Percentiles rank a stretch among this genome's conserved stretches.
phyloP scores from a whole-genome alignment of 495 filamentous ascomycete species.

The Neurospora sp. region DNA sequence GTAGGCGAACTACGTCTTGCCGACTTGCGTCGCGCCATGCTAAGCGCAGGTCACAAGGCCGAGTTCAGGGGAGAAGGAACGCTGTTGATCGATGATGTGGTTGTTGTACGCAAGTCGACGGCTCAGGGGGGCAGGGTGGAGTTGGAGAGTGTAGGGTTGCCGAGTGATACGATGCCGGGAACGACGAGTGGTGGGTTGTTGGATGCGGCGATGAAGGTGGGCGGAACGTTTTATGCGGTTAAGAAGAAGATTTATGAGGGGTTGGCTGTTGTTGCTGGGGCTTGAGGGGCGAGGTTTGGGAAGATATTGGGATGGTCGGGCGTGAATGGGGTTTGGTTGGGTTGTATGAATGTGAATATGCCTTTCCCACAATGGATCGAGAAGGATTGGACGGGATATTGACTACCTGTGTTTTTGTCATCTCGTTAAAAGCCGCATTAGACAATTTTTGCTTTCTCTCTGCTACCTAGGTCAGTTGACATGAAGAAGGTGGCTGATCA shows the following conservation, averaged over 20 bases:
- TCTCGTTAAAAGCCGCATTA: not conserved
- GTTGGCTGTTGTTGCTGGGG: conserved; percentile 24
- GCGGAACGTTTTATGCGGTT: conserved; percentile 23
- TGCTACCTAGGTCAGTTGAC: not conserved
- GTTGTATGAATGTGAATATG: not conserved
- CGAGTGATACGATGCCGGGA: conserved; percentile 2
- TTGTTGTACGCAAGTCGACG: conserved; percentile 79
- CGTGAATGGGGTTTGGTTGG: not conserved
- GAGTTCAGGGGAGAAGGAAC: conserved; percentile 94
- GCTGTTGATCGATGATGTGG: conserved; percentile 73
- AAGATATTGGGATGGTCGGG: too few relatives aligned
- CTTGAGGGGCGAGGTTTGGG: not conserved
- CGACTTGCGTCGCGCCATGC: conserved; percentile 76
- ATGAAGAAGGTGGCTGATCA: not conserved
- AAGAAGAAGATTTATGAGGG: conserved; percentile 25
- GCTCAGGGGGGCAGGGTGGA: conserved; percentile 65
- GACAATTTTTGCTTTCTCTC: not conserved
- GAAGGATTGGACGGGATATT: too few relatives aligned
- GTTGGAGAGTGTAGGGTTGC: conserved; percentile 64
- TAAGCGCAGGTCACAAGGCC: conserved; percentile 68
- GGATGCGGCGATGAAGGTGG: not conserved
- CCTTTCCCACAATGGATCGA: too few relatives aligned
- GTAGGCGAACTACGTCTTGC: conserved; percentile 89
- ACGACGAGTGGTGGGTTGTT: not conserved
- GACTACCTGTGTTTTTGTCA: not conserved